Conservation (phyloP, 202 grass and related monocot genomes). For the Dendrocalamus latiflorus region DNA sequence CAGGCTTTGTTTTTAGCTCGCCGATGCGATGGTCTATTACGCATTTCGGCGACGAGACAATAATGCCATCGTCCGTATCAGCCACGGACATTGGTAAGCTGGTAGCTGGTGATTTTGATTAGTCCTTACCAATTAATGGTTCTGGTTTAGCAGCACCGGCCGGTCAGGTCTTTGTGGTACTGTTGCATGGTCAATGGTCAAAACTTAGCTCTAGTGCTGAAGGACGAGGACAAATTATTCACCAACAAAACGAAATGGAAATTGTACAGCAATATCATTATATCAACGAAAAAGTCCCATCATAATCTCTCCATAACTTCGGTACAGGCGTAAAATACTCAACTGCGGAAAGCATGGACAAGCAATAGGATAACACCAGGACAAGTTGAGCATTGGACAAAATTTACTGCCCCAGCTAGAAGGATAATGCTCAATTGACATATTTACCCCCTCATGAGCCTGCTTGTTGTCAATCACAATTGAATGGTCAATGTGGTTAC, state of each 20-base stretch:
- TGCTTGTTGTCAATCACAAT: neutral
- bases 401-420: neutral
- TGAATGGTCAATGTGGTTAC: neutral
- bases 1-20: neutral
- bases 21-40: neutral
- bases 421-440: neutral
- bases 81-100: neutral
- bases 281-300: neutral
- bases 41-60: too few species aligned
- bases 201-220: neutral
- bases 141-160: too few species aligned
- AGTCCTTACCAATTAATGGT: neutral
- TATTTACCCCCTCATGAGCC: neutral
- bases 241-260: neutral
- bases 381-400: neutral
- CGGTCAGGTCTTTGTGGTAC: neutral
- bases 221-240: neutral
- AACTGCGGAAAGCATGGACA: neutral
- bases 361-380: neutral
- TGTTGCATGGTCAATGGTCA: neutral
- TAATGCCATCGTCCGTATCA: neutral
- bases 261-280: neutral
- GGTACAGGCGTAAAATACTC: neutral
- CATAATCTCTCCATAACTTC: neutral
- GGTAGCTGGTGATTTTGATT: neutral